A percentile compares a stretch with the other conserved stretches of the same genome.
These are phyloP conservation scores for Phytophthora citricola DNA, from an alignment of 352 stramenopile species.

Conservation along the genomic window DNA sequence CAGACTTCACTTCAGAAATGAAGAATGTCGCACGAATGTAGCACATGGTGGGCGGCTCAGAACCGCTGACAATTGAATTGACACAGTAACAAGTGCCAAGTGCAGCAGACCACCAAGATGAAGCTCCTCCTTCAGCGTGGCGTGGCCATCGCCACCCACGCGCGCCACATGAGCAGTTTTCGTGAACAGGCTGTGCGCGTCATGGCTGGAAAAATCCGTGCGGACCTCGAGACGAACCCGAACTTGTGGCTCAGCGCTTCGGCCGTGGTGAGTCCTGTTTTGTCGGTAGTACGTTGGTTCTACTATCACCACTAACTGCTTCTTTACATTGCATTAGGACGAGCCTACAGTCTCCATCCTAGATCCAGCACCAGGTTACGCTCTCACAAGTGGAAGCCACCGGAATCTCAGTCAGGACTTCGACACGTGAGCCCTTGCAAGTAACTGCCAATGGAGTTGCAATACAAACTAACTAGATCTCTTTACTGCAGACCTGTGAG, in stretches of 20 bases:
- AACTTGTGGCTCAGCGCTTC: slow-evolving; percentile 84
- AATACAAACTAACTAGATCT: slow-evolving; percentile 9
- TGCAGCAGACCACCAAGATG: slow-evolving; percentile 27
- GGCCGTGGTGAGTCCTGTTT: slow-evolving; percentile 62
- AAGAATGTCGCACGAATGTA: slow-evolving; percentile 8
- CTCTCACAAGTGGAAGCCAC: slow-evolving; percentile 39
- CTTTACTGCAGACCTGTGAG: slow-evolving; percentile 27
- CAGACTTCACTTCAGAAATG: slow-evolving; percentile 14
- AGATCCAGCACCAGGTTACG: slow-evolving; percentile 72
- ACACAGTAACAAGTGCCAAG: slow-evolving; percentile 1
- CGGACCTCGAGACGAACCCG: slow-evolving; percentile 79
- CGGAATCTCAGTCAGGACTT: slow-evolving; percentile 54
- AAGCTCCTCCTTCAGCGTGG: slow-evolving; percentile 38
- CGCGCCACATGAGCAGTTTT: slow-evolving; percentile 59
- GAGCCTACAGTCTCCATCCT: slow-evolving; percentile 88
- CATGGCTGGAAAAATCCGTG: slow-evolving; percentile 62
- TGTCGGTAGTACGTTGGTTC: neutral
- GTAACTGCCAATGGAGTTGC: neutral
- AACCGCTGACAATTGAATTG: slow-evolving; percentile 6
- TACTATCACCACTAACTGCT: slow-evolving; percentile 5
- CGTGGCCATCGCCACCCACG: slow-evolving; percentile 19
- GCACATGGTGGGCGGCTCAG: slow-evolving; percentile 17
- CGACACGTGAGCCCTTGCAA: slow-evolving; percentile 23
- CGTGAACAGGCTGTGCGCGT: slow-evolving; percentile 68
- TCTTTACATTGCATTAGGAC: slow-evolving; percentile 47